These are phyloP conservation scores for Psophocarpus tetragonolobus DNA, from an alignment of 306 rosid genomes.

Conservation along the genomic window DNA sequence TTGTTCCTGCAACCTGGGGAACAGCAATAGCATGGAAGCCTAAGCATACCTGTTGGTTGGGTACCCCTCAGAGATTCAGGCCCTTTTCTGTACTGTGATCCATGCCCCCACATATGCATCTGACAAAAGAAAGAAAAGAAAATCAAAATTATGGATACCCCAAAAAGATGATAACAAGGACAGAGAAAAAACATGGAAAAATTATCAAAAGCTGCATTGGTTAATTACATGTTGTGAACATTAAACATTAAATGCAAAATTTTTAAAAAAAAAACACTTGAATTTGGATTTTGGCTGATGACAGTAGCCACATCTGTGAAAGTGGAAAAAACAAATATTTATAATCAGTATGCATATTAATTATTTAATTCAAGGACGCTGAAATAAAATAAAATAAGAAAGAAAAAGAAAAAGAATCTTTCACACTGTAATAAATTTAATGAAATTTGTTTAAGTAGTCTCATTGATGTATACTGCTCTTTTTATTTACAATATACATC, in stretches of 20 bases:
- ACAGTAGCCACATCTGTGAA: neutral
- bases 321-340: neutral
- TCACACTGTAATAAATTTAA: neutral
- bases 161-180: neutral
- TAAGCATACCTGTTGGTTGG: constrained; percentile 87
- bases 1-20: constrained; percentile 85
- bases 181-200: neutral
- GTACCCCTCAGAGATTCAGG: constrained; percentile 59
- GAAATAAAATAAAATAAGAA: neutral
- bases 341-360: neutral
- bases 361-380: neutral
- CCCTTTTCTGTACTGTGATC: constrained; percentile 71
- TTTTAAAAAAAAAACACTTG: neutral
- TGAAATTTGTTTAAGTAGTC: neutral
- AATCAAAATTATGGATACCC: neutral
- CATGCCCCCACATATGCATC: constrained; percentile 99
- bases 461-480: neutral
- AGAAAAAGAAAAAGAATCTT: neutral
- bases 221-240: neutral
- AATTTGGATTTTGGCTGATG: neutral
- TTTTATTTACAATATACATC: neutral
- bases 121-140: neutral
- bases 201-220: neutral
- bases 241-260: neutral
- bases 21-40: constrained; percentile 90